Evolutionary conservation across 495 filamentous ascomycete species (phyloP).

Genomic region (Penicillium cataractarum): DNA sequence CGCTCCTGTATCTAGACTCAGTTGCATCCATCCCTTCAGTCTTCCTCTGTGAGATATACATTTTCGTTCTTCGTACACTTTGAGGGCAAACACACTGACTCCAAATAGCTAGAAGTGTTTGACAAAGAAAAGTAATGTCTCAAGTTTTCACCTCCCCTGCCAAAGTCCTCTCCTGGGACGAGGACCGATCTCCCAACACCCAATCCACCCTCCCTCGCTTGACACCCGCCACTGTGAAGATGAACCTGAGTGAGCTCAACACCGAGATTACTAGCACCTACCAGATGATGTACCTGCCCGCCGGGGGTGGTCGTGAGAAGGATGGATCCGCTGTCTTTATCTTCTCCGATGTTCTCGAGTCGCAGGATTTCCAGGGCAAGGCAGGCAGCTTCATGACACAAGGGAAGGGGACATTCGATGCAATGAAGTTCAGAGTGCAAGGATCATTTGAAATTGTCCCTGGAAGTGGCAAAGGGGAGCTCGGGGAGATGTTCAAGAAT

Average conservation of each 20-base stretch:
- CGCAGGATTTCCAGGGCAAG: not conserved
- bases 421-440: not conserved
- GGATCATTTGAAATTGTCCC: not conserved
- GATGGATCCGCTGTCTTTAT: constrained; percentile 1
- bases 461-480: not conserved
- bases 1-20: too few species aligned
- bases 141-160: not conserved
- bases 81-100: not conserved
- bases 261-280: not conserved
- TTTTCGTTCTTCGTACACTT: not conserved
- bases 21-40: not conserved
- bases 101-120: not conserved
- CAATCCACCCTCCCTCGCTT: constrained; percentile 3
- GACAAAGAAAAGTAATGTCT: not conserved
- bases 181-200: not conserved
- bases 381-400: not conserved
- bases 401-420: not conserved
- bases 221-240: not conserved
- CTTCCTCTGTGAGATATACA: not conserved
- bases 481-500: not conserved
- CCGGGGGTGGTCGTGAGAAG: not conserved
- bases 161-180: constrained; percentile 1
- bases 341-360: not conserved
- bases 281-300: constrained; percentile 1
- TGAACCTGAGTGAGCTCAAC: constrained; percentile 1